These are phyloP conservation scores for Veloporphyrellus conicus DNA, from an alignment of 1,284 basidiomycete genomes.

Conservation along the genomic window DNA sequence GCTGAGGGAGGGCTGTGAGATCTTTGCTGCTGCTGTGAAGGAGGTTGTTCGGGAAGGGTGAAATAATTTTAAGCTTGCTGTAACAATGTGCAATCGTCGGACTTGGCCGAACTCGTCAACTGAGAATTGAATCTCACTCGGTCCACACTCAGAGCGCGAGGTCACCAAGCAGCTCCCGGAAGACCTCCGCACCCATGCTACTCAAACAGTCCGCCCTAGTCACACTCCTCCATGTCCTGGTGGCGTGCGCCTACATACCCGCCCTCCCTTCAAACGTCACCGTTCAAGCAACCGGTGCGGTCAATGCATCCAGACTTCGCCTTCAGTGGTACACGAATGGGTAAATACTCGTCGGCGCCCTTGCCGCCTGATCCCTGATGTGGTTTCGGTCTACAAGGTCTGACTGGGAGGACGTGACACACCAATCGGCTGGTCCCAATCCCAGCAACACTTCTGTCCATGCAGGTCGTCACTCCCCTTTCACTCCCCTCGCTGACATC, in stretches of 20 bases:
- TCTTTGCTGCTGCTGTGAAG: constrained; percentile 60
- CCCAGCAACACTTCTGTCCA: constrained; percentile 48
- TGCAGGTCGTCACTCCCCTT: constrained; percentile 35
- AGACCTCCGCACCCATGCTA: constrained; percentile 16
- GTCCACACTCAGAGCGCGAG: constrained; percentile 17
- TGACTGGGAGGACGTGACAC: constrained; percentile 53
- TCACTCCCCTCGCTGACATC: constrained; percentile 5
- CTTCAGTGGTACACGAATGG: constrained; percentile 60
- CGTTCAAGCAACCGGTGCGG: constrained; percentile 47
- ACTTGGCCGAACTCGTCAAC: neutral
- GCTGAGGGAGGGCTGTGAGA: constrained; percentile 53
- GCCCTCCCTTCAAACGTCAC: constrained; percentile 70
- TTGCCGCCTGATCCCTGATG: constrained; percentile 9
- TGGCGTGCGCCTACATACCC: constrained; percentile 55
- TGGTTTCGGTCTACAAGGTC: constrained; percentile 35
- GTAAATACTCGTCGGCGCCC: constrained; percentile 29
- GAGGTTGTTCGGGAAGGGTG: constrained; percentile 57
- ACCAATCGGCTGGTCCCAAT: constrained; percentile 48
- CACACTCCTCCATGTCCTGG: constrained; percentile 4
- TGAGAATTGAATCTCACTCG: neutral
- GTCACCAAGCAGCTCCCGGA: neutral
- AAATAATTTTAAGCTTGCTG: too few species aligned
- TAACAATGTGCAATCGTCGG: too few species aligned
- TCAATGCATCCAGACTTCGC: constrained; percentile 53
- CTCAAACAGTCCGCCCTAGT: constrained; percentile 3